phyloP scores from a whole-genome alignment of 2,329 filamentous ascomycete species.

The Magnaporthales sp. region DNA sequence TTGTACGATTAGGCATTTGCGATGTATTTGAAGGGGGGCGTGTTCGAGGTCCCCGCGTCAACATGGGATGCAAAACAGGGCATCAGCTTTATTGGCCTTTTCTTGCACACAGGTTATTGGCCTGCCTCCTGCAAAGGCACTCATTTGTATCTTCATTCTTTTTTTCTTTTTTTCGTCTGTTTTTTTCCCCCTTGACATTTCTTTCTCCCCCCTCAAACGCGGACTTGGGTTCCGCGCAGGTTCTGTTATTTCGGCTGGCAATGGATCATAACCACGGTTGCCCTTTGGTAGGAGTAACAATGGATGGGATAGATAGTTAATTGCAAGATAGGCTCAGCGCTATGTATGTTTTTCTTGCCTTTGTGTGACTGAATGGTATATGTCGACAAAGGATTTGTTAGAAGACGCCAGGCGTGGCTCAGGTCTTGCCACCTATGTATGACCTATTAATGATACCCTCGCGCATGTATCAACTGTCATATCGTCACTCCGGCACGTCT shows the following conservation, averaged over 20 bases:
- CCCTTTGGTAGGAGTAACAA: background rate
- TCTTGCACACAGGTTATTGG: background rate
- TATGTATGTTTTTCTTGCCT: background rate
- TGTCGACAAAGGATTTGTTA: background rate
- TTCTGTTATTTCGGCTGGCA: conserved; percentile 1
- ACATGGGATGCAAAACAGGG: background rate
- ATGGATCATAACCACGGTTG: background rate
- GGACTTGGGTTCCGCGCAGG: background rate
- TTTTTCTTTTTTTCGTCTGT: background rate
- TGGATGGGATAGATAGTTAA: background rate
- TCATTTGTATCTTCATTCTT: conserved; percentile 1
- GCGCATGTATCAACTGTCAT: background rate
- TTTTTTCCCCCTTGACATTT: background rate
- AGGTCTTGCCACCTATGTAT: background rate
- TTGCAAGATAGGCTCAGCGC: background rate
- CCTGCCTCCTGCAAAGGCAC: background rate
- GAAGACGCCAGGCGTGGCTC: background rate
- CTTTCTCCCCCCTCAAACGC: background rate
- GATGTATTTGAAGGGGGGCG: background rate
- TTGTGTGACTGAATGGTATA: background rate
- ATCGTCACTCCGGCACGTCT: background rate
- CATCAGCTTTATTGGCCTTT: background rate
- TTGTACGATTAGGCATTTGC: background rate
- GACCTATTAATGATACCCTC: background rate
- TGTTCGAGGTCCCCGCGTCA: background rate